Percentiles rank a stretch among this genome's conserved stretches.
Evolutionary conservation across 192 early-diverging fungal species (phyloP).

Genomic region (Phlyctochytrium arcticum): DNA sequence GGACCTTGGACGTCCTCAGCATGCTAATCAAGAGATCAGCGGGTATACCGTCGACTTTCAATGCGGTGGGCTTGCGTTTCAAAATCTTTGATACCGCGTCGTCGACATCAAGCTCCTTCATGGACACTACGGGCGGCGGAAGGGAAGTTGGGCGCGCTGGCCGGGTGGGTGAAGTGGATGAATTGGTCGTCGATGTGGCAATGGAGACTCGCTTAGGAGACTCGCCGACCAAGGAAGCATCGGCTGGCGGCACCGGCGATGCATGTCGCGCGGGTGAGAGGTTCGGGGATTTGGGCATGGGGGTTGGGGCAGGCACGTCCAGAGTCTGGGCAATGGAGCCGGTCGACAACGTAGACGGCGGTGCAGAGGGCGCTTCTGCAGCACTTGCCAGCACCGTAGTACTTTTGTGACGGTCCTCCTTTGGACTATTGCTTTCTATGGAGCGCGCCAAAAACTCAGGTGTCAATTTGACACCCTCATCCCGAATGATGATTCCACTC

Average conservation of each 20-base stretch:
- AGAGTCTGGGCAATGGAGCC: background rate
- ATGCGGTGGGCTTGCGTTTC: slow-evolving; percentile 9
- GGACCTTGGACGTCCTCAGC: slow-evolving; percentile 1
- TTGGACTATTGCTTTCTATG: slow-evolving; percentile 1
- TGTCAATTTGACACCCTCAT: slow-evolving; percentile 44
- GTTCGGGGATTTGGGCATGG: no score
- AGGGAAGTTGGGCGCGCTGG: no score
- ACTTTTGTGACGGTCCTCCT: no score
- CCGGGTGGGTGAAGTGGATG: no score
- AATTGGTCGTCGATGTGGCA: no score
- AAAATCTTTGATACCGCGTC: background rate
- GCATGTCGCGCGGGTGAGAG: no score
- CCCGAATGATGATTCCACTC: slow-evolving; percentile 48
- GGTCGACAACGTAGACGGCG: background rate
- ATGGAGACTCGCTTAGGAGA: background rate
- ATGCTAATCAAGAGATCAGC: slow-evolving; percentile 11
- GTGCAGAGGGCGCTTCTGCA: slow-evolving; percentile 3
- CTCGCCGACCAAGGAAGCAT: background rate
- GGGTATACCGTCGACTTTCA: slow-evolving; percentile 12
- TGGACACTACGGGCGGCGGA: no score
- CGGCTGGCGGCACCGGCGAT: no score
- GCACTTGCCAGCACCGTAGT: background rate
- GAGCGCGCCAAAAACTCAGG: slow-evolving; percentile 45
- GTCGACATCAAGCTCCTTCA: no score
- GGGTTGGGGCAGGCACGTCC: background rate